Evolutionary conservation across 768 basidiomycete genomes (phyloP).

Genomic region (Tulasnella sp.): DNA sequence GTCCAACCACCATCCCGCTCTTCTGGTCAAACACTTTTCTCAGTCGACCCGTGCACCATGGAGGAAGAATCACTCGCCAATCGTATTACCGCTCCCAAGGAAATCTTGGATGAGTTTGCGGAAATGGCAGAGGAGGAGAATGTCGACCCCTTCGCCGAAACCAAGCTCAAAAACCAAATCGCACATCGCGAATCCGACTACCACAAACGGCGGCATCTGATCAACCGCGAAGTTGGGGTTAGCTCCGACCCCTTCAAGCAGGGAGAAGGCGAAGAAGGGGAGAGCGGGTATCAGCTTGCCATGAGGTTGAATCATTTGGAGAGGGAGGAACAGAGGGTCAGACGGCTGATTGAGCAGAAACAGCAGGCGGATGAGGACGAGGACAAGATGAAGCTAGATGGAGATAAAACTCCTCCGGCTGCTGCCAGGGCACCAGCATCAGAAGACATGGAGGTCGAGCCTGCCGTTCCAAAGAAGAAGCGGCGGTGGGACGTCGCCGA

Average conservation of each 20-base stretch:
- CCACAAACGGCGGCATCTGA: slow-evolving; percentile 76
- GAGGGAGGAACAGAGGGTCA: slow-evolving; percentile 85
- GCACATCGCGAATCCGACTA: slow-evolving; percentile 92
- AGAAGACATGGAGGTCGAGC: slow-evolving; percentile 43
- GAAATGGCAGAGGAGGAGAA: slow-evolving; percentile 92
- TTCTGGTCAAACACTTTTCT: not conserved
- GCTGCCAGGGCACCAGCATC: slow-evolving; percentile 61
- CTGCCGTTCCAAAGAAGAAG: slow-evolving; percentile 60
- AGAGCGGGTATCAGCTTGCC: slow-evolving; percentile 85
- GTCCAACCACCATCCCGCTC: not conserved
- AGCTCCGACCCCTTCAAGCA: slow-evolving; percentile 75
- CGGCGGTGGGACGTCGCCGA: slow-evolving; percentile 71
- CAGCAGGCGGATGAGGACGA: slow-evolving; percentile 71
- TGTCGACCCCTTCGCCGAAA: slow-evolving; percentile 87
- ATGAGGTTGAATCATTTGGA: slow-evolving; percentile 90
- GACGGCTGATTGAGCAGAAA: slow-evolving; percentile 82
- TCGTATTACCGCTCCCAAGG: slow-evolving; percentile 73
- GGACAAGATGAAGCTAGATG: slow-evolving; percentile 71
- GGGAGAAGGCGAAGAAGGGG: slow-evolving; percentile 62
- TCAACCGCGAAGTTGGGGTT: slow-evolving; percentile 70
- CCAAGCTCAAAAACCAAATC: slow-evolving; percentile 88
- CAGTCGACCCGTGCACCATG: not conserved
- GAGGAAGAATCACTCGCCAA: slow-evolving; percentile 28
- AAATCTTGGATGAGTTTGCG: slow-evolving; percentile 89
- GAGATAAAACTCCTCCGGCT: slow-evolving; percentile 90